A percentile compares a stretch with the other conserved stretches of the same genome.
phyloP scores from a whole-genome alignment of 2,329 filamentous ascomycete species.

The Alternaria sp. region DNA sequence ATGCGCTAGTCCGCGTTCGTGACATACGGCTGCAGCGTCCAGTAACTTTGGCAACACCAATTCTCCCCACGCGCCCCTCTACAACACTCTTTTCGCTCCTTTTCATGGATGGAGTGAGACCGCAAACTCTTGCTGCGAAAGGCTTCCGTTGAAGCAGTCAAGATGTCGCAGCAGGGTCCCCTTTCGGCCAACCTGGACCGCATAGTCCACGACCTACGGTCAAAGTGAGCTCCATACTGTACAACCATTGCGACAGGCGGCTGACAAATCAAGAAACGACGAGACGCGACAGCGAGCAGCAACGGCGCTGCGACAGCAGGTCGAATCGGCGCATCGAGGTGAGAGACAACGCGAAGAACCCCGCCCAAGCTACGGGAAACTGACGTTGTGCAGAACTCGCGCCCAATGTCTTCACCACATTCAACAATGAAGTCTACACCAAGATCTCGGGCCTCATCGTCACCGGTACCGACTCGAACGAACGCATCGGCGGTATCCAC shows the following conservation, averaged over 20 bases:
- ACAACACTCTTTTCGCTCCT: slow-evolving; percentile 20
- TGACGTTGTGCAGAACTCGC: slow-evolving; percentile 68
- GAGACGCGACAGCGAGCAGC: slow-evolving; percentile 54
- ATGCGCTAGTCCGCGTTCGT: slow-evolving; percentile 27
- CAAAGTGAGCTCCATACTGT: slow-evolving; percentile 52
- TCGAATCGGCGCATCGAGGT: slow-evolving; percentile 56
- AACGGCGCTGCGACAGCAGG: slow-evolving; percentile 50
- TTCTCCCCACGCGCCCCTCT: slow-evolving; percentile 13
- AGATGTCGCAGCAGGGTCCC: slow-evolving; percentile 45
- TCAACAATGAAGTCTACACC: slow-evolving; percentile 70
- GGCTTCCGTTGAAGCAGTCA: slow-evolving; percentile 46
- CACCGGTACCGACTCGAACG: slow-evolving; percentile 83
- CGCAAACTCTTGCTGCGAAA: slow-evolving; percentile 30
- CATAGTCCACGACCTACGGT: slow-evolving; percentile 64
- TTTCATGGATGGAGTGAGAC: slow-evolving; percentile 43
- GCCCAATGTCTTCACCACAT: slow-evolving; percentile 76
- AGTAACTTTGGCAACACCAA: slow-evolving; percentile 24
- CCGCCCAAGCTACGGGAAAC: slow-evolving; percentile 18
- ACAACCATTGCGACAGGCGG: neutral
- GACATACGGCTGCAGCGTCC: slow-evolving; percentile 18
- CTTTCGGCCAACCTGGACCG: slow-evolving; percentile 54
- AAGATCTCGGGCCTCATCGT: slow-evolving; percentile 77
- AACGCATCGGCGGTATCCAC: slow-evolving; percentile 89
- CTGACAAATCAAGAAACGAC: slow-evolving; percentile 49
- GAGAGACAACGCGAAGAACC: slow-evolving; percentile 22